Percentiles rank a stretch among this genome's conserved stretches.
phyloP scores from a whole-genome alignment of 495 filamentous ascomycete species.

The Zalerion maritima region DNA sequence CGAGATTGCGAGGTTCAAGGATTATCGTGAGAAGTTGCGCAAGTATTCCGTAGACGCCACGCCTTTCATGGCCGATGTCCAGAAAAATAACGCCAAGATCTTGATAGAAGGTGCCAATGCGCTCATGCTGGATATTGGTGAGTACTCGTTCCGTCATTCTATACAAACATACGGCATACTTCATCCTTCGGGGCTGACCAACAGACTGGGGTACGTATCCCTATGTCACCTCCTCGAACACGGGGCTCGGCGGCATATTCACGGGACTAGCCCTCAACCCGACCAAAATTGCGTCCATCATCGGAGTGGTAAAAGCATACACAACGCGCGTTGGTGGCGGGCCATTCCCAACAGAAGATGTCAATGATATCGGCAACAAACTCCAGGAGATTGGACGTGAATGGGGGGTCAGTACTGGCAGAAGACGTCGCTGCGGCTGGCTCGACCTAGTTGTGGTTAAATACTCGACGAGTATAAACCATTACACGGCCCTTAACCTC shows the following conservation, averaged over 20 bases:
- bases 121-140: constrained; percentile 65
- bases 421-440: constrained; percentile 76
- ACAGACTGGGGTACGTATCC: constrained; percentile 65
- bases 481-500: constrained; percentile 67
- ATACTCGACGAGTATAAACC: constrained; percentile 55
- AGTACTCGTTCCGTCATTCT: constrained; percentile 4
- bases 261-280: constrained; percentile 50
- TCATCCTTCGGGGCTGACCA: constrained; percentile 8
- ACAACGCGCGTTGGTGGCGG: constrained; percentile 65
- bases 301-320: constrained; percentile 79
- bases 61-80: constrained; percentile 38
- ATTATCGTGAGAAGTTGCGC: constrained; percentile 51
- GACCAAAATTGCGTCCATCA: constrained; percentile 38
- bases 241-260: constrained; percentile 61
- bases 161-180: neutral
- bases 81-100: constrained; percentile 46
- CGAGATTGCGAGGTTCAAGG: constrained; percentile 51
- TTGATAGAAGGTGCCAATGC: constrained; percentile 84
- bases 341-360: constrained; percentile 72
- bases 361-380: constrained; percentile 35
- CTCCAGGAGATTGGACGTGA: constrained; percentile 31
- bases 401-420: constrained; percentile 73
- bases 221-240: constrained; percentile 69
- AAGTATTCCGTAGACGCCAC: constrained; percentile 58
- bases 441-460: constrained; percentile 78